A percentile compares a stretch with the other conserved stretches of the same genome.
Conservation (phyloP, 306 rosid genomes). For the Pyrus pyrifolia region DNA sequence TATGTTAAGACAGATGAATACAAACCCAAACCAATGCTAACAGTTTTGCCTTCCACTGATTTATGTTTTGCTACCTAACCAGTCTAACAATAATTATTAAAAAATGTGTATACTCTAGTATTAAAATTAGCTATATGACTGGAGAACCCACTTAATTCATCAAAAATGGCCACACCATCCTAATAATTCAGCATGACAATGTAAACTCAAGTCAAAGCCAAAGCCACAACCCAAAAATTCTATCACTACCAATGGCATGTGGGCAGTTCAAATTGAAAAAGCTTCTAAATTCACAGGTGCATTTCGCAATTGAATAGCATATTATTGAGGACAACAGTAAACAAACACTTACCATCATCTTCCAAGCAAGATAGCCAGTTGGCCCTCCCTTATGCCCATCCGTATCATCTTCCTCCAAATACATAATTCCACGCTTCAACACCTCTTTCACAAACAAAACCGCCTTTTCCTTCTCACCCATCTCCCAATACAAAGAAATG, state of each 20-base stretch:
- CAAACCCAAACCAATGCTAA: not conserved
- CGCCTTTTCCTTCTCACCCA: slow-evolving; percentile 72
- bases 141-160: not conserved
- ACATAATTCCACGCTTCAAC: slow-evolving; percentile 55
- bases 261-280: not conserved
- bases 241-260: not conserved
- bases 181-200: not conserved
- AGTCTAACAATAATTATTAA: not conserved
- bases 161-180: not conserved
- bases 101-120: not conserved
- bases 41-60: not conserved
- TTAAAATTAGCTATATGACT: not conserved
- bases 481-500: slow-evolving; percentile 91
- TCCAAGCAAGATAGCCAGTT: slow-evolving; percentile 98
- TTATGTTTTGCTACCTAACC: not conserved
- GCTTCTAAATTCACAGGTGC: not conserved
- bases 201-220: slow-evolving; percentile 1
- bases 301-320: not conserved
- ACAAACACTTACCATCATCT: slow-evolving; percentile 76
- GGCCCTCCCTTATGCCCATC: slow-evolving; percentile 83
- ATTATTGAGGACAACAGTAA: not conserved
- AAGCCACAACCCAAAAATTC: slow-evolving; percentile 2
- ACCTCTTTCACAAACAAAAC: slow-evolving; percentile 69
- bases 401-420: slow-evolving; percentile 32
- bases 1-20: not conserved